Base-by-base conservation (phyloP, 2,329 filamentous ascomycete species). In the Epicoccum sorghinum region DNA sequence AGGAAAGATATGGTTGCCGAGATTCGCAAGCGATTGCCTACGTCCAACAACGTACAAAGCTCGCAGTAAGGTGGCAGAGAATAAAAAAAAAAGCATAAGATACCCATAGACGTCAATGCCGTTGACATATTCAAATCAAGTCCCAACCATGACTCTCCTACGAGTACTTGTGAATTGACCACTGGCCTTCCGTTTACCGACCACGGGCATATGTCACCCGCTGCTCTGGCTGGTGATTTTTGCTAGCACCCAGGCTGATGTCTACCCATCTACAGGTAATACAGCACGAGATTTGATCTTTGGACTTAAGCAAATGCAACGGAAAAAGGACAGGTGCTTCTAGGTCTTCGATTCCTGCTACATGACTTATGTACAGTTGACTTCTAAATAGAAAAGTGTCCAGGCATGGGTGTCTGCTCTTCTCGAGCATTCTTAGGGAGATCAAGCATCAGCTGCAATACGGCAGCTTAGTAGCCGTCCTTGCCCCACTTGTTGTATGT, bases 401-500 rank as follows among this genome's bases (percentile, higher is more conserved):
- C 47, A 51, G 53, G 47, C 33, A 18, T n/a, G 42, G 47, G 47
- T 38, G 38, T 52, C 38, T 51, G 53, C 53, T 55, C 42, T 49
- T 56, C 52, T 48, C 49, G 51, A 57, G 50, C 47, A 46, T 58
- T 53, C 38, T 32, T 51, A 53, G 54, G 33, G 47, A 43, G 25
- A 36, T 23, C 32, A 47, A 46, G 38, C 30, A 35, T 38, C 41
- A 35, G 43, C 39, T 29, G 23, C 23, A 38, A 32, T 10, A 46
- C n/a, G 24, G 22, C 27, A 43, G 45, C 42, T 58, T 68, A 75
- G 80, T 89, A 98, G 67, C 91, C 93, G 67, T 98, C 95, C 87
- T 98, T 98, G 78, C 95, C 95, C 87, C 91, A 98, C 85, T 99
- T 99, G 90, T 99, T 99, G 87, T 89, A 98, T 82, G 89, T 89